Evolutionary conservation across 2,329 filamentous ascomycete species (phyloP), one percentile per base, ranked within the genome.

Genomic region (Phyllosticta paracitricarpa): DNA sequence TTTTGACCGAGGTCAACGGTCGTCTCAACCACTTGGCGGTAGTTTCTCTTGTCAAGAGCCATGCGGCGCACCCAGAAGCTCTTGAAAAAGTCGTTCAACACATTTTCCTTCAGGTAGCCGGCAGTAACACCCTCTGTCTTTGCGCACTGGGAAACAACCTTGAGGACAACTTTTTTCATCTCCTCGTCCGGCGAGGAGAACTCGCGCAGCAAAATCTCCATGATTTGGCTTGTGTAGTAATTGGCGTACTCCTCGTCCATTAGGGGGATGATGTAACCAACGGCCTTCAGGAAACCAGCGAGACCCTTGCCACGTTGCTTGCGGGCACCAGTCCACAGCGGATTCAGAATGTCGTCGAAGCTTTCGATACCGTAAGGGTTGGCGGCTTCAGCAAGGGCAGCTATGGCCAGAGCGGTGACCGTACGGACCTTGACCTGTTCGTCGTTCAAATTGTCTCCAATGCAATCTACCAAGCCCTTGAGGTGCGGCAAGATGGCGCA

Each of bases 161-260:
- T 97, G 62, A 99, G 79, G 7, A 99, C 94, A 1, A 99, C 94
- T 79, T 99, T 99, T 78, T 97, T 99, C 94, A 99, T 99, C 76
- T 99, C 94, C 75, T 99, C 94, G 66, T 99, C 94, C 0, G 94
- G 94, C 0, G 93, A 97, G 6, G 91, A 89, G 70, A 99, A 99
- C 72, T 99, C 94, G 69, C 94, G 86, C 30, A 97, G 84, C 14
- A 99, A 79, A 69, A 97, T 97, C 75, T 97, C 94, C 93, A 99
- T 97, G 69, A 99, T 97, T 75, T 99, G 92, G 67, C 87, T 90
- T 8, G 94, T 97, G 71, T 99, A 99, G 78, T 99, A 99, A 73
- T 97, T 97, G 76, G 94, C 93, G 73, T 97, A 97, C 72, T 99
- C 94, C 76, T 99, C 94, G 77, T 99, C 94, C 94, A 99, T 99